Conservation (phyloP, 2,329 filamentous ascomycete species). For the Lachnellula arida region DNA sequence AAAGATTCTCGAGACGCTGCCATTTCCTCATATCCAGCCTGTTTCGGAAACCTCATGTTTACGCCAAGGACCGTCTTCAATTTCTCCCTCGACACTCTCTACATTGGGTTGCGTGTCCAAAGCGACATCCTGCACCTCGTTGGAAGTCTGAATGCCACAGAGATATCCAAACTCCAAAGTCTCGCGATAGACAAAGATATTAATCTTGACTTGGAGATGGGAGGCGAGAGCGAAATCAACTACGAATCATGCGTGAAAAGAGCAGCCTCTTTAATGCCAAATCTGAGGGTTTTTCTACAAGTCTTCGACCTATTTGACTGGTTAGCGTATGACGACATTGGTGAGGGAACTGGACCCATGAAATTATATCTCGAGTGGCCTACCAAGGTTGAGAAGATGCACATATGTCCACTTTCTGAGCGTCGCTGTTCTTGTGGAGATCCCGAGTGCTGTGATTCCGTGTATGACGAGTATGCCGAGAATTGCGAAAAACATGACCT, state of each 20-base stretch:
- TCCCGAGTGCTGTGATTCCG: background rate
- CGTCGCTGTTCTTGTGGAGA: background rate
- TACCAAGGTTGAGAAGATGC: no score
- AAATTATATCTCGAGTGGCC: background rate
- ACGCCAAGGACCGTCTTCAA: conserved; percentile 14
- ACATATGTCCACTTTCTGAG: no score
- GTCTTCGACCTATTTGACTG: conserved; percentile 4
- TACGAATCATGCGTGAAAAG: background rate
- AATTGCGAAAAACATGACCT: background rate
- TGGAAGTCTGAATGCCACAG: background rate
- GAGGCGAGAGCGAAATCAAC: background rate
- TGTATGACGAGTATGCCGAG: background rate
- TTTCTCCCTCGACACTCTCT: conserved; percentile 19
- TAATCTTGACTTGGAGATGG: background rate
- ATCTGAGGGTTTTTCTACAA: conserved; percentile 2
- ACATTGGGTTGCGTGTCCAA: conserved; percentile 1
- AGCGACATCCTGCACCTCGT: conserved; percentile 5
- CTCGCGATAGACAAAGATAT: conserved; percentile 8
- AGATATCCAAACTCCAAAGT: conserved; percentile 6
- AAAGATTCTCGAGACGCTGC: conserved; percentile 15
- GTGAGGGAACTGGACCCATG: background rate
- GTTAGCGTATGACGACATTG: background rate
- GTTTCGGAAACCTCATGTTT: conserved; percentile 13
- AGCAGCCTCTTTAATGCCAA: background rate
- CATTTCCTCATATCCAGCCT: conserved; percentile 5